Evolutionary conservation across 169 alveolate species (phyloP).

Genomic region (Cryptosporidium ubiquitum): DNA sequence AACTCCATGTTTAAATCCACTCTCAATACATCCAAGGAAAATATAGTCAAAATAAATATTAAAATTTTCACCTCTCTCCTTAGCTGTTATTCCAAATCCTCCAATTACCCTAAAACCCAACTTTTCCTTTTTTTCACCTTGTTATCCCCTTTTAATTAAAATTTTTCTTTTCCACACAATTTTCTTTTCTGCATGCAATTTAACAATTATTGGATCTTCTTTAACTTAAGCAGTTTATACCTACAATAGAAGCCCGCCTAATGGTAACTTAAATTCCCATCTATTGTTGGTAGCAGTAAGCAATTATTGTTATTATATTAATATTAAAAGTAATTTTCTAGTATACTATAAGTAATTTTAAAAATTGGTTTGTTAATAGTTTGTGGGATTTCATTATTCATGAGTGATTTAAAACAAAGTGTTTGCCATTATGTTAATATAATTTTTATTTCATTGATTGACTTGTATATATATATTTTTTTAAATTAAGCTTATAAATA

Average conservation of each 20-base stretch:
- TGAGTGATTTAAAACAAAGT: neutral
- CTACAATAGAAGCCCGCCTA: neutral
- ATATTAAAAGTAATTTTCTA: no score
- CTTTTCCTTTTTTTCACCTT: neutral
- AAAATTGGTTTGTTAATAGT: neutral
- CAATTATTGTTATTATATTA: no score
- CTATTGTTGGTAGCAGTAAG: neutral
- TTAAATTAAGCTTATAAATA: neutral
- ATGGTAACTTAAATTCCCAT: neutral
- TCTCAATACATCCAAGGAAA: no score
- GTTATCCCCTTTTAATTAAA: neutral
- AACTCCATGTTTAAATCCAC: neutral
- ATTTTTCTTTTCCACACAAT: neutral
- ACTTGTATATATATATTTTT: no score
- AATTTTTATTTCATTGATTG: no score
- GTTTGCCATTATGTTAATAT: neutral
- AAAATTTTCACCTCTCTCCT: neutral
- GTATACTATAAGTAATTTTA: neutral
- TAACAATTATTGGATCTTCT: slow-evolving; percentile 1
- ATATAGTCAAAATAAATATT: neutral
- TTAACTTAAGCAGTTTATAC: neutral
- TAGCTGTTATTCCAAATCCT: neutral
- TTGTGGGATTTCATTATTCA: neutral
- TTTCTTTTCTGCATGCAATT: neutral
- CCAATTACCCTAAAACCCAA: neutral